These are phyloP conservation scores for Penicillium atrosanguineum DNA, from an alignment of 495 filamentous ascomycete species.

Conservation along the genomic window DNA sequence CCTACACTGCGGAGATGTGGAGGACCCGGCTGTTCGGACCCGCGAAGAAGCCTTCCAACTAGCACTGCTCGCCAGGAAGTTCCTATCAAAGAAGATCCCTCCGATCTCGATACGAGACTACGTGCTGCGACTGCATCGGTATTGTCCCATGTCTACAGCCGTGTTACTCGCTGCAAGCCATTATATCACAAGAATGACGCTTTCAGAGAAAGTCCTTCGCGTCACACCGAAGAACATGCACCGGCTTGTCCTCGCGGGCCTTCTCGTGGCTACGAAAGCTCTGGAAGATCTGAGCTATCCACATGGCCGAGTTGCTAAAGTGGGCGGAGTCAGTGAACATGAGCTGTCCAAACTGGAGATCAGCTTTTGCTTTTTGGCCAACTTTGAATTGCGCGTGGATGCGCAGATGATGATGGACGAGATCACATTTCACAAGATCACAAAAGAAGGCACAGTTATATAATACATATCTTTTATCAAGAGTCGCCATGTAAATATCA, in stretches of 20 bases:
- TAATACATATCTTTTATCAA: background rate
- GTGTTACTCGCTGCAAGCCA: slow-evolving; percentile 90
- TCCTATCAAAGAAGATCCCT: slow-evolving; percentile 84
- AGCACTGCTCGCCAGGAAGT: slow-evolving; percentile 73
- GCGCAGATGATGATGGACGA: slow-evolving; percentile 56
- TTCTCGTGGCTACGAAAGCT: slow-evolving; percentile 89
- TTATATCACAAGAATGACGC: slow-evolving; percentile 81
- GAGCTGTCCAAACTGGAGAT: slow-evolving; percentile 85
- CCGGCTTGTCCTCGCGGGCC: slow-evolving; percentile 76
- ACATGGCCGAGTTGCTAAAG: slow-evolving; percentile 78
- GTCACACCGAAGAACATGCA: slow-evolving; percentile 84
- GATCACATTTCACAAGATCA: background rate
- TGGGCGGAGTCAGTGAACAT: slow-evolving; percentile 79
- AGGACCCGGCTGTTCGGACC: slow-evolving; percentile 2
- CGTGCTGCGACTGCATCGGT: slow-evolving; percentile 78
- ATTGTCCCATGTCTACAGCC: slow-evolving; percentile 92
- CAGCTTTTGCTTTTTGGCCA: slow-evolving; percentile 80
- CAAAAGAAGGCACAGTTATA: background rate
- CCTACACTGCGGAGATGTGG: slow-evolving; percentile 25
- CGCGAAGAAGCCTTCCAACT: slow-evolving; percentile 22
- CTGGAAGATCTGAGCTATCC: slow-evolving; percentile 85
- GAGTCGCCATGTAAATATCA: background rate
- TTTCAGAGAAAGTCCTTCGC: slow-evolving; percentile 67
- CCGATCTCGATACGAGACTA: slow-evolving; percentile 82
- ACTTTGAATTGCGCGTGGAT: slow-evolving; percentile 76